phyloP scores from a whole-genome alignment of 306 rosid species.

The Rubus idaeus region DNA sequence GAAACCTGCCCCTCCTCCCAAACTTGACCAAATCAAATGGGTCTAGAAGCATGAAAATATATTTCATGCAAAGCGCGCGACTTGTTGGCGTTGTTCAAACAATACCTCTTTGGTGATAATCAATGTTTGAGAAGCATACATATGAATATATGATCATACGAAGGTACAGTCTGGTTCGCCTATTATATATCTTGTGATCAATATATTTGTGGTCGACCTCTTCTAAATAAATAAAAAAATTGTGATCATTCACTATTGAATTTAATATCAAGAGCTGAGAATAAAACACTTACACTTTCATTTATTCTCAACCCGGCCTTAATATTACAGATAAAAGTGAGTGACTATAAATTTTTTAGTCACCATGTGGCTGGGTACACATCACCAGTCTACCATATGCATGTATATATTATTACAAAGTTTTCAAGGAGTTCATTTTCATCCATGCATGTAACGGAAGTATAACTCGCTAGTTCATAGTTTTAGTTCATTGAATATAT shows the following conservation, averaged over 20 bases:
- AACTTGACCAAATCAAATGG: constrained; percentile 1
- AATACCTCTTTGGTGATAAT: too few relatives aligned
- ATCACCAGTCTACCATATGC: too few relatives aligned
- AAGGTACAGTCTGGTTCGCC: not conserved
- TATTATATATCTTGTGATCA: too few relatives aligned
- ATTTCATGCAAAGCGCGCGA: not conserved
- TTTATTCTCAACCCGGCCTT: too few relatives aligned
- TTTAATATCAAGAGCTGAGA: too few relatives aligned
- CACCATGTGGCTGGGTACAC: too few relatives aligned
- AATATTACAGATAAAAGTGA: too few relatives aligned
- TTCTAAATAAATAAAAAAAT: too few relatives aligned
- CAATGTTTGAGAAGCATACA: not conserved
- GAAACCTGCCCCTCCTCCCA: not conserved
- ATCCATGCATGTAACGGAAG: not conserved
- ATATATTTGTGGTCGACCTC: too few relatives aligned
- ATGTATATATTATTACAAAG: not conserved
- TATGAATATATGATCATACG: not conserved
- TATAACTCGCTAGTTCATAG: not conserved
- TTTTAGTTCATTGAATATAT: not conserved
- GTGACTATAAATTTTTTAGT: too few relatives aligned
- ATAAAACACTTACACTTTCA: too few relatives aligned
- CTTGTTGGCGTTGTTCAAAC: not conserved
- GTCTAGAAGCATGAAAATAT: not conserved
- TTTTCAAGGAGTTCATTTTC: not conserved
- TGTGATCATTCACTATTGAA: too few relatives aligned